phyloP scores from a whole-genome alignment of 2,329 filamentous ascomycete genomes.

The Aspergillus sp. region DNA sequence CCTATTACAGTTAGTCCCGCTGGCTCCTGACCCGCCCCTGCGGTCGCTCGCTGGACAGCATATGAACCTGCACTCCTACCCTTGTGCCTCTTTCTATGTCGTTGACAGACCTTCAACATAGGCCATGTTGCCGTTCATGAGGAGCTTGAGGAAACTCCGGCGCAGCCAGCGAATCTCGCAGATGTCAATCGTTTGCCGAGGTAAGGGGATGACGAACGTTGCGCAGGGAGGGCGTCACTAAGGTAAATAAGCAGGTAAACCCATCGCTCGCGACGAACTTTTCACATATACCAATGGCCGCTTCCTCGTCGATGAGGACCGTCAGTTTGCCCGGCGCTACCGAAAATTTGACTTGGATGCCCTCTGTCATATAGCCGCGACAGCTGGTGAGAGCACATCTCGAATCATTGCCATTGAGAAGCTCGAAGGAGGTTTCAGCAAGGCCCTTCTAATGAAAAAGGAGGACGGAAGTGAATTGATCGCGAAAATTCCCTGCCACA shows the following conservation, averaged over 20 bases:
- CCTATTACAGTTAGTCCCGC: too few relatives aligned
- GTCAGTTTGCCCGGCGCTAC: constrained; percentile 23
- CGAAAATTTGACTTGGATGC: constrained; percentile 22
- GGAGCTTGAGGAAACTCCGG: neutral
- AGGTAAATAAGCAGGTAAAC: constrained; percentile 15
- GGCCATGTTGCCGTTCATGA: too few relatives aligned
- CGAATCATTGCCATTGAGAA: constrained; percentile 21
- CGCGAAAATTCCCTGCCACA: constrained; percentile 33
- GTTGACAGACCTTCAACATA: too few relatives aligned
- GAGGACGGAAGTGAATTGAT: constrained; percentile 30
- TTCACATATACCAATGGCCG: constrained; percentile 30
- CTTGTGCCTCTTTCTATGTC: too few relatives aligned
- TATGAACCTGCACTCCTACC: too few relatives aligned
- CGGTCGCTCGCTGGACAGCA: too few relatives aligned
- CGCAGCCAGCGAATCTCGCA: neutral
- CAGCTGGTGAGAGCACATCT: constrained; percentile 7
- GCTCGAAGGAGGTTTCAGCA: constrained; percentile 34
- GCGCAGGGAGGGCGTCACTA: neutral
- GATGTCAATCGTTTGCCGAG: constrained; percentile 8
- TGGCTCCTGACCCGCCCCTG: too few relatives aligned
- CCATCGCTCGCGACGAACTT: constrained; percentile 21
- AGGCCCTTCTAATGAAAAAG: constrained; percentile 30
- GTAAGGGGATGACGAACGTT: neutral
- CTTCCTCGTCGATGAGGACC: constrained; percentile 27
- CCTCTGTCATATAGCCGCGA: constrained; percentile 22